Base-by-base conservation (phyloP, 805 yeast genomes). In the Grigorovia yakushimaensis region DNA sequence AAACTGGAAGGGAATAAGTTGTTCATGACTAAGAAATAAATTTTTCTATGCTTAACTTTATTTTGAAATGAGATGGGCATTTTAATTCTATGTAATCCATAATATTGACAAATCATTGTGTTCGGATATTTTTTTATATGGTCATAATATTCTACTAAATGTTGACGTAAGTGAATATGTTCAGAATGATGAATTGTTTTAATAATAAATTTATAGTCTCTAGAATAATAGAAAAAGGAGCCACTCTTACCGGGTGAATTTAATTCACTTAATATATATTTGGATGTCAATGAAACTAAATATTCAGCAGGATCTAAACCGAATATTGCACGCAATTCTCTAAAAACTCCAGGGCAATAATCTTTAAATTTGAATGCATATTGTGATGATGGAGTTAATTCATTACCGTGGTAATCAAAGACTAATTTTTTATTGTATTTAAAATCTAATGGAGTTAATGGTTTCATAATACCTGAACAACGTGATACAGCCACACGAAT, bases 191-290 rank as follows among this genome's bases (percentile, higher is more conserved):
- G 97, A 47, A 93, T 88, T 0, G 99, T 93, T 64, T 93, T 93
- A 66, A 93, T 94, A 61, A 93, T 93, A 67, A 86, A 93, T 52
- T 91, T 76, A 68, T 82, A 89, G 68, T 94, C 98, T 51, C 96
- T 72, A 5, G 97, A 88, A 65, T 85, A 94, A 69, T 93, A 93
- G 62, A 93, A 93, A 60, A 91, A 91, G 0, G 96, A 88, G 0
- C 98, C 98, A 59, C 95, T 84, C 64, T 93, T 93, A 3, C 98
- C 98, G 0, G 98, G 97, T 1, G 97, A 88, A 19, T 91, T 95
- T 53, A 88, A 71, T 66, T 91, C 97, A 23, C 93, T 84, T 37
- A 93, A 74, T 52, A 93, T 85, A 60, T 91, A 91, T 64, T 88
- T 88, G 19, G 96, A 91, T 0, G 98, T 91, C 54, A 93, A 73